A percentile compares a stretch with the other conserved stretches of the same genome.
phyloP scores from a whole-genome alignment of 1,284 basidiomycete species.

The Cystobasidium slooffiae region DNA sequence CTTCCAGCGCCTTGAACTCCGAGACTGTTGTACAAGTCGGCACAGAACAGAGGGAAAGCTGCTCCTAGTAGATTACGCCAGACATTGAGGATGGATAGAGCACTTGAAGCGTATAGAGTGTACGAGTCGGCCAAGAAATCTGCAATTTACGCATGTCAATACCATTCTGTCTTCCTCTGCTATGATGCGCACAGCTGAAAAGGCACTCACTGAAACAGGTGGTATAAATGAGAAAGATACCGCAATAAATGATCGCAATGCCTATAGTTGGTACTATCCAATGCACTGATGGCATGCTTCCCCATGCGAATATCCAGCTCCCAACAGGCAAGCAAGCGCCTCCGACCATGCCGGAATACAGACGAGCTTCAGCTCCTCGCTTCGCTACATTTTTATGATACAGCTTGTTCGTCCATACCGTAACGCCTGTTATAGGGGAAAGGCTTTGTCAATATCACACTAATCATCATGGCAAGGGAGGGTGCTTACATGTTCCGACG shows the following conservation, averaged over 20 bases:
- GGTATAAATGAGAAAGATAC: constrained; percentile 14
- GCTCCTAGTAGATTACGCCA: constrained; percentile 37
- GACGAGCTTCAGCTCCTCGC: constrained; percentile 72
- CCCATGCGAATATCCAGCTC: constrained; percentile 48
- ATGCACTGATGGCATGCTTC: constrained; percentile 42
- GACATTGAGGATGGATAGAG: constrained; percentile 14
- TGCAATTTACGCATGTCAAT: neutral
- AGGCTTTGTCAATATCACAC: neutral
- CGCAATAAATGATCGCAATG: constrained; percentile 51
- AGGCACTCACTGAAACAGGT: constrained; percentile 46
- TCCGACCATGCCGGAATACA: constrained; percentile 70
- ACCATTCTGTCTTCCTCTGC: neutral
- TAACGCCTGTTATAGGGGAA: neutral
- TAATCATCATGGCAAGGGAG: neutral
- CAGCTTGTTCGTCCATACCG: constrained; percentile 42
- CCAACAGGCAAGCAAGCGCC: constrained; percentile 61
- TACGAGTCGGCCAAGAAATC: constrained; percentile 23
- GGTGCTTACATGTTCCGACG: constrained; percentile 9
- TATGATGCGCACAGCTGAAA: neutral
- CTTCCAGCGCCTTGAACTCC: constrained; percentile 41
- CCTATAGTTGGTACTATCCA: constrained; percentile 54
- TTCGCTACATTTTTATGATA: constrained; percentile 59
- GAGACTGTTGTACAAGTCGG: constrained; percentile 14
- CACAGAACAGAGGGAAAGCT: constrained; percentile 34
- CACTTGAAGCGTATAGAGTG: constrained; percentile 22